Evolutionary conservation across 2,329 filamentous ascomycete genomes (phyloP), one percentile per base, ranked within the genome.

Genomic region (Chrysoporthe puriensis): DNA sequence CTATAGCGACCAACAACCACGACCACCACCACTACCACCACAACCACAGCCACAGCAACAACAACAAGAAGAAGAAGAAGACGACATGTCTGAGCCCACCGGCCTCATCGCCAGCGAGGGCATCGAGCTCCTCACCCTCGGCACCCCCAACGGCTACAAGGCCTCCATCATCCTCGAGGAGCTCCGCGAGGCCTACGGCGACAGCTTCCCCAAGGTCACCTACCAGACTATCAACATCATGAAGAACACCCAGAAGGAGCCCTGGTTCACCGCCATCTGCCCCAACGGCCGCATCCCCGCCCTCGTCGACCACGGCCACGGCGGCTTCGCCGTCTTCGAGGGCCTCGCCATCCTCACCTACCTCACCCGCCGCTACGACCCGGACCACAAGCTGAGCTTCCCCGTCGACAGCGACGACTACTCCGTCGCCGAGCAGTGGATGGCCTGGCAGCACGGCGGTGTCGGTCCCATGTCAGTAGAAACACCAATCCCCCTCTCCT

Each of bases 301-400:
- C 59, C 84, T 91, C 59, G 83, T 90, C 42, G 88, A 91, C 78
- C 88, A 91, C 71, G 87, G 91, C 76, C 83, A 86, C 70, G 79
- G 80, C 66, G 84, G 78, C 59, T 86, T 91, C 63, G 78, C 84
- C 56, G 87, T 95, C 40, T 95, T 94, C 73, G 92, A 96, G 78
- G 90, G 89, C 57, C 86, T 89, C 59, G 86, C 90, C 69, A 94
- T 94, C 73, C 83, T 94, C 74, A 83, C 86, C 68, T 95, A 95
- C 77, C 83, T 95, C 26, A 86, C 88, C 11, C 86, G 89, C n/a
- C 86, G 86, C 71, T 94, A 94, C 74, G 91, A 94, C 76, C 81
- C 82, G 0, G 87, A 92, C 16, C 65, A 91, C 79, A 89, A 87
- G 76, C 86, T 92, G 73, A 86, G 83, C 72, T 92, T 87, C 76